Base-by-base conservation (phyloP, 306 rosid species). In the Acacia crassicarpa region DNA sequence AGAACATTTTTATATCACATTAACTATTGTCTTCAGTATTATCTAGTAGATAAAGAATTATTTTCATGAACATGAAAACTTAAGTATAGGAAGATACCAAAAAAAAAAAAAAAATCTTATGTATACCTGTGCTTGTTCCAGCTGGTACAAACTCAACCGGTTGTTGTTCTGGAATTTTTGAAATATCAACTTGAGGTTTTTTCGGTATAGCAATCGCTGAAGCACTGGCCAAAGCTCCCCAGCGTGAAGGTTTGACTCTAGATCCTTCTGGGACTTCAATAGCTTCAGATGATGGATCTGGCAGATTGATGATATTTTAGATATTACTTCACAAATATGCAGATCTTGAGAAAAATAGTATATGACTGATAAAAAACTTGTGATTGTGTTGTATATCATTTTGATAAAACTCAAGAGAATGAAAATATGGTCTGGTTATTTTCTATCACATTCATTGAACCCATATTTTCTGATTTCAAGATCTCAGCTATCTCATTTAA, bases 81-180 rank as follows among this genome's bases (percentile, higher is more conserved):
- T 32, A 2, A 1, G 3, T 51, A 27, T 27, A 62, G 11, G 19
- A 62, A 4, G 32, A 54, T 17, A 12, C 27, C 44, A 15, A 10
- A 6, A 30, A 14, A 13, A 48, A 1, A 27, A 27, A 27, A 27
- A 27, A 27, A 27, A 27, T 27, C 30, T n/a, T 46, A 27, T 44
- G 38, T 48, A 67, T 78, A 85, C 86, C 84, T 68, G 75, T 30
- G 30, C 48, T 16, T 67, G 2, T 14, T 65, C 33, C 77, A 0
- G 58, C 72, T 27, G 30, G 30, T 27, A 27, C 30, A 27, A 27
- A 27, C 30, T 27, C 30, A 27, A 27, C 30, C 30, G 30, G 30
- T 27, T 27, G 30, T 27, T 27, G 30, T 27, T 27, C 30, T 1
- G 30, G 30, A 27, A 27, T 1, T 27, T 27, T 27, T 27, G 30